These are phyloP conservation scores for Nothophaeocryptopus gaeumannii DNA, from an alignment of 2,329 filamentous ascomycete species.

Conservation along the genomic window DNA sequence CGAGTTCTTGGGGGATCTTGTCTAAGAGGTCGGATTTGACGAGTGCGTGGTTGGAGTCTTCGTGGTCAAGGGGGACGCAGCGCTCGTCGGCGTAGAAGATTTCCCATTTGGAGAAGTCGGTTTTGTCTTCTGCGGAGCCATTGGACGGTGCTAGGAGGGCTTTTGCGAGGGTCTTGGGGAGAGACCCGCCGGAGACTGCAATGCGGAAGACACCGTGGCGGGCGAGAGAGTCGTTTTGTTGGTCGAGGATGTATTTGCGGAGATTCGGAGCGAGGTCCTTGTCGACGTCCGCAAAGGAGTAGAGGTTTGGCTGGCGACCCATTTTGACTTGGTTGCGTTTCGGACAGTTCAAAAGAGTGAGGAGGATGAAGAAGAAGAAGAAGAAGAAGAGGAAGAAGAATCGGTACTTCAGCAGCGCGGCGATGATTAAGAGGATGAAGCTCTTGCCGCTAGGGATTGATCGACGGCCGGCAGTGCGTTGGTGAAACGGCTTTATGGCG, in stretches of 20 bases:
- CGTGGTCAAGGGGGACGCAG: slow-evolving; percentile 84
- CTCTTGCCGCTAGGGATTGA: no score
- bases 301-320: slow-evolving; percentile 59
- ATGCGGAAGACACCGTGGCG: slow-evolving; percentile 87
- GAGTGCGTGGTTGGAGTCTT: slow-evolving; percentile 90
- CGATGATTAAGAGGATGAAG: no score
- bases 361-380: neutral
- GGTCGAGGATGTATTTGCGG: slow-evolving; percentile 76
- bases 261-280: slow-evolving; percentile 72
- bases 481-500: no score
- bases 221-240: slow-evolving; percentile 73
- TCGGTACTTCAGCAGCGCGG: no score
- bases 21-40: slow-evolving; percentile 84
- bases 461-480: no score
- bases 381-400: slow-evolving; percentile 1
- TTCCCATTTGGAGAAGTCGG: slow-evolving; percentile 86
- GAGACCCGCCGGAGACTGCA: slow-evolving; percentile 87
- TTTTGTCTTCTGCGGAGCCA: slow-evolving; percentile 55
- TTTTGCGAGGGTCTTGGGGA: slow-evolving; percentile 82
- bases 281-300: slow-evolving; percentile 71
- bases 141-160: slow-evolving; percentile 64
- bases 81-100: slow-evolving; percentile 99
- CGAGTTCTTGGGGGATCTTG: slow-evolving; percentile 70
- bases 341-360: slow-evolving; percentile 1
- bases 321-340: slow-evolving; percentile 22